Percentiles rank a stretch among this genome's conserved stretches.
Conservation (phyloP, 345 rosid species). For the Citrus unshiu region DNA sequence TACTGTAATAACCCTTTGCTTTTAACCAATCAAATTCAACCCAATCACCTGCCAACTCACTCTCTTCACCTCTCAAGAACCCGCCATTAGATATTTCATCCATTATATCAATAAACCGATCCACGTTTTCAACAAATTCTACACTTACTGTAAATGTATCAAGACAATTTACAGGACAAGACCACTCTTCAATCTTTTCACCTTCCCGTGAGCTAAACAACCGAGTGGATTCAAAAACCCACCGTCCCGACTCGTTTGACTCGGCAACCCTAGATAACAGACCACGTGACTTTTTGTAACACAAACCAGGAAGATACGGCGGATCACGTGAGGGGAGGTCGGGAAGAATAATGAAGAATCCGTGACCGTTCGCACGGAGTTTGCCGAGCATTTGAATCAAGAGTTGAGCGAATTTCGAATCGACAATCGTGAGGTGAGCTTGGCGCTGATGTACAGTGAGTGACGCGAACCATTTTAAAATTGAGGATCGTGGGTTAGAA, state of each 20-base stretch:
- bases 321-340: conserved; percentile 66
- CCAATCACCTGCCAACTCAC: conserved; percentile 73
- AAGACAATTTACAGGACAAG: conserved; percentile 45
- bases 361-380: conserved; percentile 52
- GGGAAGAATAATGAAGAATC: conserved; percentile 79
- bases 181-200: conserved; percentile 45
- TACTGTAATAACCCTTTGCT: conserved; percentile 74
- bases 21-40: conserved; percentile 85
- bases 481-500: conserved; percentile 54
- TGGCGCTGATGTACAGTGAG: conserved; percentile 76
- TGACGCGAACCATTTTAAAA: conserved; percentile 84
- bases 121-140: conserved; percentile 54
- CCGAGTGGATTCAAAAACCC: conserved; percentile 54
- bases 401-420: conserved; percentile 55
- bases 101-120: conserved; percentile 63
- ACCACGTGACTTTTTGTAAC: conserved; percentile 73
- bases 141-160: conserved; percentile 62
- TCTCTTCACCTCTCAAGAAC: conserved; percentile 76
- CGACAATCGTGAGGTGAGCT: conserved; percentile 64
- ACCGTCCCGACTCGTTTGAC: conserved; percentile 44
- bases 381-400: conserved; percentile 72
- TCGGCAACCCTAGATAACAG: conserved; percentile 64
- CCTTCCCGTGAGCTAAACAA: conserved; percentile 71
- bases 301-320: conserved; percentile 61
- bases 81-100: conserved; percentile 61